These are phyloP conservation scores for Mortierella sp. DNA, from an alignment of 371 early-diverging fungal species.

Conservation along the genomic window DNA sequence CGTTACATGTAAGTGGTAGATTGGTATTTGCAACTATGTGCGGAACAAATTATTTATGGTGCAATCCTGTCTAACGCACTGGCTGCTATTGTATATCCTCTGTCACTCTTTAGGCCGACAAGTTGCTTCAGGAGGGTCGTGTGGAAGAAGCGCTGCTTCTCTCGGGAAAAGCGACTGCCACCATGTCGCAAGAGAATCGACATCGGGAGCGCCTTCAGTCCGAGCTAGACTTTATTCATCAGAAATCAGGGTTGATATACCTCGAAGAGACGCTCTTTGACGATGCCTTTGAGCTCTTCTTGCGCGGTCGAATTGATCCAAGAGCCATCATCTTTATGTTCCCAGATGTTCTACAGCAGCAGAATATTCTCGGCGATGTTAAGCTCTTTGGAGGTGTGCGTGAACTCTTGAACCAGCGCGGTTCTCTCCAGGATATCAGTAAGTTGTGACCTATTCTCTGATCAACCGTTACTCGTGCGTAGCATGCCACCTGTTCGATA, in stretches of 20 bases:
- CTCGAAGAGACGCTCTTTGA: conserved; percentile 79
- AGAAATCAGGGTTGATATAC: conserved; percentile 77
- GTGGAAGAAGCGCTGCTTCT: conserved; percentile 45
- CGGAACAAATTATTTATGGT: neutral
- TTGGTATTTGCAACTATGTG: neutral
- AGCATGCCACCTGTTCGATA: neutral
- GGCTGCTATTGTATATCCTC: neutral
- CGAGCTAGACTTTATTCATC: conserved; percentile 74
- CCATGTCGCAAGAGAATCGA: conserved; percentile 62
- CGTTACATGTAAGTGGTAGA: conserved; percentile 63
- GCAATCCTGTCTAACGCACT: neutral
- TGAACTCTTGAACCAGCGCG: conserved; percentile 53
- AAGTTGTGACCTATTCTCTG: neutral
- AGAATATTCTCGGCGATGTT: conserved; percentile 30
- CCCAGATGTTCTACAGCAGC: conserved; percentile 64
- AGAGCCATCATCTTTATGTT: conserved; percentile 71
- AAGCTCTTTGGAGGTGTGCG: conserved; percentile 66
- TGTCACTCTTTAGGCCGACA: conserved; percentile 30
- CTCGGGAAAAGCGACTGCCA: conserved; percentile 64
- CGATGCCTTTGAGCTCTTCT: conserved; percentile 73
- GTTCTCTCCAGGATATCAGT: conserved; percentile 70
- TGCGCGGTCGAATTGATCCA: conserved; percentile 80
- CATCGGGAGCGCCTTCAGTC: conserved; percentile 64
- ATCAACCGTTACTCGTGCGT: neutral
- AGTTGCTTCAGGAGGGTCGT: conserved; percentile 30